phyloP scores from a whole-genome alignment of 805 yeast genomes.

The Scheffersomyces spartinae region DNA sequence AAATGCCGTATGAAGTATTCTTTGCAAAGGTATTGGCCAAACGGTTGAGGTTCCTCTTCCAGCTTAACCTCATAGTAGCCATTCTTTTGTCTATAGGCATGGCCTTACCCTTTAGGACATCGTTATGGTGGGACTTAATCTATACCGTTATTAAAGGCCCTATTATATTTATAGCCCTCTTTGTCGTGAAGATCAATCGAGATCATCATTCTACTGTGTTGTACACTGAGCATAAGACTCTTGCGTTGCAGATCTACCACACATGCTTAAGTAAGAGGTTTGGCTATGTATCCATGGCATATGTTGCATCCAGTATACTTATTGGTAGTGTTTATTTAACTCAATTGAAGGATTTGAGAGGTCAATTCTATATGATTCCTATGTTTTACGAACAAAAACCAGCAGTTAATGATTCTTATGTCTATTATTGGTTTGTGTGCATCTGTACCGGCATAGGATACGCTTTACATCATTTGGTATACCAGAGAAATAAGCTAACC shows the following conservation, averaged over 20 bases:
- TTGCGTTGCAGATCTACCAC: slow-evolving; percentile 18
- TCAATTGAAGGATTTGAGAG: too few relatives aligned
- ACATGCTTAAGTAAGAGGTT: slow-evolving; percentile 4
- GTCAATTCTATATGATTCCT: slow-evolving; percentile 8
- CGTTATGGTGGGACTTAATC: slow-evolving; percentile 22
- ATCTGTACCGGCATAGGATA: slow-evolving; percentile 32
- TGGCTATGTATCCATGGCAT: too few relatives aligned
- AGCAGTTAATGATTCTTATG: slow-evolving; percentile 29
- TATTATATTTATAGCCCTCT: slow-evolving; percentile 15
- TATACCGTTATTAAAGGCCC: slow-evolving; percentile 18
- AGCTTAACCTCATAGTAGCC: slow-evolving; percentile 17
- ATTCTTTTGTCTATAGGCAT: slow-evolving; percentile 13
- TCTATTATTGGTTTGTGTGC: slow-evolving; percentile 39
- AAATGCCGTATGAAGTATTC: slow-evolving; percentile 14
- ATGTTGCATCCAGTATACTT: too few relatives aligned
- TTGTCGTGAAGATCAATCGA: slow-evolving; percentile 15
- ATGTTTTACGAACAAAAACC: slow-evolving; percentile 19
- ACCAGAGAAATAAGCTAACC: slow-evolving; percentile 43
- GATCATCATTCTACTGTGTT: slow-evolving; percentile 17
- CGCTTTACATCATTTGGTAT: slow-evolving; percentile 36
- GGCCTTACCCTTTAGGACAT: slow-evolving; percentile 11
- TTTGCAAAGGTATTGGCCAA: slow-evolving; percentile 20
- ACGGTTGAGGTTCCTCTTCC: slow-evolving; percentile 23
- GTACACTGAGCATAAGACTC: slow-evolving; percentile 18
- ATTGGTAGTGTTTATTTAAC: too few relatives aligned